phyloP scores from a whole-genome alignment of 768 basidiomycete species.

The Suillus ampliporus region DNA sequence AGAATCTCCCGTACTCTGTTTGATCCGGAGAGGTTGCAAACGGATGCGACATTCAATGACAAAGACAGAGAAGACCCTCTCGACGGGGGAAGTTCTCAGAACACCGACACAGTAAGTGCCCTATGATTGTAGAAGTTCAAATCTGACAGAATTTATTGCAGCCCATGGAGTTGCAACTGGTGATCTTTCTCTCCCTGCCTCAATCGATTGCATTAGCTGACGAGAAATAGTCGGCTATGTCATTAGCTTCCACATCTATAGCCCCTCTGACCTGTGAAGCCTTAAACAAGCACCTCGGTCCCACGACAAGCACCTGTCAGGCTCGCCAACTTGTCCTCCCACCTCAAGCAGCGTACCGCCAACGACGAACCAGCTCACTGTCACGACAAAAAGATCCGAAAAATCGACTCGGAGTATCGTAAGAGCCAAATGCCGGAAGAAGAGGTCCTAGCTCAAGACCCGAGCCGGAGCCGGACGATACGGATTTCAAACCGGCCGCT shows the following conservation, averaged over 20 bases:
- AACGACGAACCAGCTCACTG: background rate
- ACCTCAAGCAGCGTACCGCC: background rate
- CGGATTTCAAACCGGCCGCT: constrained; percentile 1
- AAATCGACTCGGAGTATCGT: background rate
- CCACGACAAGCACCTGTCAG: background rate
- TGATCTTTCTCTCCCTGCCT: background rate
- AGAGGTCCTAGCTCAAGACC: background rate
- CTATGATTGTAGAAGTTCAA: background rate
- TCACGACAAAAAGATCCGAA: constrained; percentile 1
- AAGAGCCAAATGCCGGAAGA: background rate
- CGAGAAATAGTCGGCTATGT: background rate
- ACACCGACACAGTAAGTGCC: background rate
- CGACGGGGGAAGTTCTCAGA: background rate
- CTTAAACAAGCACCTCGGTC: background rate
- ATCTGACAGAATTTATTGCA: background rate
- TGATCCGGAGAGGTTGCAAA: background rate
- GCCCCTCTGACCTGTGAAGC: background rate
- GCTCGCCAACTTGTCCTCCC: background rate
- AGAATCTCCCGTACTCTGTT: too few species aligned
- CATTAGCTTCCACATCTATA: background rate
- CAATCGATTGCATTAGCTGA: background rate
- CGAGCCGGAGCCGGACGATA: background rate
- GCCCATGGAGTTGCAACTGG: background rate
- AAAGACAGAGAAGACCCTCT: background rate
- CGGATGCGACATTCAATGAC: background rate